A percentile compares a stretch with the other conserved stretches of the same genome.
phyloP scores from a whole-genome alignment of 257 asterid species.

The Marsdenia floribunda region DNA sequence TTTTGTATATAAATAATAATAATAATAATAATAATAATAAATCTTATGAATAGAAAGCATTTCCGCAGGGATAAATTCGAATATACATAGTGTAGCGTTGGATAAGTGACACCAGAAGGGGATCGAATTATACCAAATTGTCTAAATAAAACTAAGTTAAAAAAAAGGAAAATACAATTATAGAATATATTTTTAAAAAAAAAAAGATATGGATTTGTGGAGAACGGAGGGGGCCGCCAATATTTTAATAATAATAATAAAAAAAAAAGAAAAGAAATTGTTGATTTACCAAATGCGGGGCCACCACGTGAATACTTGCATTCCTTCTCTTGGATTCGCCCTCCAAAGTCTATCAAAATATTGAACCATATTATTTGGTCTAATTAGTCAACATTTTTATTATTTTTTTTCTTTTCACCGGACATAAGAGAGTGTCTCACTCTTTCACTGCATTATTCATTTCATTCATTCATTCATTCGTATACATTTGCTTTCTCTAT shows the following conservation, averaged over 20 bases:
- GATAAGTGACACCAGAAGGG: no score
- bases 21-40: no score
- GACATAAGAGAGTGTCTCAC: background rate
- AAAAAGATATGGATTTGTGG: background rate
- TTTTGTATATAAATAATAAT: no score
- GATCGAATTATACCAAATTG: background rate
- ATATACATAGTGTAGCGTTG: no score
- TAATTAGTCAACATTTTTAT: background rate
- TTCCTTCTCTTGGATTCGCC: background rate
- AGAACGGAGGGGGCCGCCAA: constrained; percentile 17
- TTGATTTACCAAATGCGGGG: constrained; percentile 8
- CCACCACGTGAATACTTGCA: constrained; percentile 30
- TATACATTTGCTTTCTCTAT: background rate
- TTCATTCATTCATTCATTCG: background rate
- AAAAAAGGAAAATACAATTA: no score
- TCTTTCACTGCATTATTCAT: background rate
- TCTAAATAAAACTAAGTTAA: no score
- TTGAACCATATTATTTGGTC: background rate
- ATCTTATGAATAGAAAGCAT: no score
- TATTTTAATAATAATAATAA: constrained; percentile 26
- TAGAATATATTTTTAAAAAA: no score
- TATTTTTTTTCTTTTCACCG: background rate
- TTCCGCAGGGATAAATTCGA: no score
- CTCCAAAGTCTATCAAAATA: background rate
- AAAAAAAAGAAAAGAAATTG: no score